A percentile compares a stretch with the other conserved stretches of the same genome.
Evolutionary conservation across 2,329 filamentous ascomycete genomes (phyloP).

Genomic region (Pyricularia grisea): DNA sequence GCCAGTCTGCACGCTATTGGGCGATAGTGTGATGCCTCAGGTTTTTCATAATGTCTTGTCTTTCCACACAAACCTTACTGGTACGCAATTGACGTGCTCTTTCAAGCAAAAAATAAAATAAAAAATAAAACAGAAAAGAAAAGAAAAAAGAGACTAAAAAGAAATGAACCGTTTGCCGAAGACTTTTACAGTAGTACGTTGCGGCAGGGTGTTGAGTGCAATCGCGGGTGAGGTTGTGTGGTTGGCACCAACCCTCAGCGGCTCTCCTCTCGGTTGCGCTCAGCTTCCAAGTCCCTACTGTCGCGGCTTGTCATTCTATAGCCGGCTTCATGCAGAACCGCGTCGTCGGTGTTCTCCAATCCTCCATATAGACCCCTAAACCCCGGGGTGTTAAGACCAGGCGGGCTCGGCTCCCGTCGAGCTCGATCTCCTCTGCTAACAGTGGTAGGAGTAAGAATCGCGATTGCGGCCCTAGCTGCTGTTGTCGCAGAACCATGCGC

Average conservation of each 20-base stretch:
- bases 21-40: background rate
- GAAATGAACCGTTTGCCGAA: background rate
- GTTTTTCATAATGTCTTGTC: background rate
- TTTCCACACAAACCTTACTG: background rate
- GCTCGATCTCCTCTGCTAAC: slow-evolving; percentile 8
- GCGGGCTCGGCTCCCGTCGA: slow-evolving; percentile 22
- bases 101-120: too few species aligned
- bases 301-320: slow-evolving; percentile 5
- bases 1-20: background rate
- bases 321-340: slow-evolving; percentile 21
- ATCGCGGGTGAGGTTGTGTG: background rate
- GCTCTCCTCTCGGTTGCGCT: background rate
- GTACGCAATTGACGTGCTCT: background rate
- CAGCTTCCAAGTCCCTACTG: background rate
- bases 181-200: background rate
- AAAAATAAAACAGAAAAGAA: too few species aligned
- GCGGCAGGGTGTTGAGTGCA: too few species aligned
- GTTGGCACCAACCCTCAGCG: background rate
- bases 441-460: slow-evolving; percentile 10
- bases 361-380: slow-evolving; percentile 38
- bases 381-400: slow-evolving; percentile 30
- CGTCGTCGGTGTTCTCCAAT: slow-evolving; percentile 36
- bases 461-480: slow-evolving; percentile 3
- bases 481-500: background rate
- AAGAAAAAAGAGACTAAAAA: too few species aligned